These are phyloP conservation scores for Ophiostoma australiae DNA, from an alignment of 2,329 filamentous ascomycete genomes.

Conservation along the genomic window DNA sequence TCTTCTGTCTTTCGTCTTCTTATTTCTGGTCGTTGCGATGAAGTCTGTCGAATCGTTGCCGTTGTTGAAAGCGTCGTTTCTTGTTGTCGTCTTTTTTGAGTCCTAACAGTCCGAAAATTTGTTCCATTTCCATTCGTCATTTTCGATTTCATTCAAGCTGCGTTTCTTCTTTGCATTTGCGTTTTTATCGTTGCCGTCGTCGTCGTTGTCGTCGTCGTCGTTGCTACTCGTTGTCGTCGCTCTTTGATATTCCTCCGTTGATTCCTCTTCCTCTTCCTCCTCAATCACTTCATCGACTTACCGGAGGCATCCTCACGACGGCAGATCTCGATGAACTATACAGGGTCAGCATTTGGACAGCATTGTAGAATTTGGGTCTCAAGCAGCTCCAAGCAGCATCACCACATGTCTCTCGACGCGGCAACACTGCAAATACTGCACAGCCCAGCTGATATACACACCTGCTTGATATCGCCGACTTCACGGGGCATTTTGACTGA, in stretches of 20 bases:
- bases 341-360: slow-evolving; percentile 19
- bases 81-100: too few relatives aligned
- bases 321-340: slow-evolving; percentile 98
- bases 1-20: too few relatives aligned
- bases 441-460: slow-evolving; percentile 34
- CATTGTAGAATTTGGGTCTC: background rate
- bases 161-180: background rate
- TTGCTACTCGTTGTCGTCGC: background rate
- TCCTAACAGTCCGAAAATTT: too few relatives aligned
- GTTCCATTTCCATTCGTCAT: background rate
- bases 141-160: background rate
- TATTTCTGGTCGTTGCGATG: too few relatives aligned
- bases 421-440: background rate
- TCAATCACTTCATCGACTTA: slow-evolving; percentile 51
- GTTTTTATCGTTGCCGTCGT: background rate
- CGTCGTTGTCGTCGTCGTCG: slow-evolving; percentile 4
- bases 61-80: too few relatives aligned
- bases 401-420: background rate
- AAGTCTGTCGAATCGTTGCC: too few relatives aligned
- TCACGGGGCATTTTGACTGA: slow-evolving; percentile 89
- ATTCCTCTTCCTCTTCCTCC: background rate
- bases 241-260: background rate
- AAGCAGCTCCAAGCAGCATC: background rate
- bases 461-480: slow-evolving; percentile 95
- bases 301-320: slow-evolving; percentile 98